Base-by-base conservation (phyloP, 2,329 filamentous ascomycete species). In the Colletotrichum melonis region DNA sequence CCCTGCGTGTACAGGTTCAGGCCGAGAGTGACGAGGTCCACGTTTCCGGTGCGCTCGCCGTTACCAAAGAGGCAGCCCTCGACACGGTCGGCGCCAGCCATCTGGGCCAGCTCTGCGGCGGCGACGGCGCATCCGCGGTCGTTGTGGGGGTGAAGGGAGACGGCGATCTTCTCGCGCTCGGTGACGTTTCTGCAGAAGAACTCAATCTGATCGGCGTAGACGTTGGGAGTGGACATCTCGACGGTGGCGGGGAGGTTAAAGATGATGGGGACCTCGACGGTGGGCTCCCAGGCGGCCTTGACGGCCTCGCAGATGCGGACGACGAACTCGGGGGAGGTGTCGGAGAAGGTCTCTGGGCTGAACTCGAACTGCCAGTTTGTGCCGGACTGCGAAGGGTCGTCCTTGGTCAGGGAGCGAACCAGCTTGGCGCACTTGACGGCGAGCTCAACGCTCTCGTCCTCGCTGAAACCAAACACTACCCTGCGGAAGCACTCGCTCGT, bases 211-310 rank as follows among this genome's bases (percentile, higher is more conserved):
- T 99, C 97, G 63, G 97, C 97, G 81, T 97, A 99, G 60, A 98
- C 90, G 81, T 99, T 99, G 42, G 95, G 95, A 1, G 97, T 98
- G 0, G 94, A 86, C 92, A 98, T 92, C 85, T 99, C 97, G 46
- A 98, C 96, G 0, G 97, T 99, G 1, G 97, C 96, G 0, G 97
- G 96, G 64, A 99, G 88, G 86, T 98, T 98, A 88, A 99, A 97
- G 81, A 99, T 97, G 82, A 99, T 94, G 60, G 93, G 94, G 0
- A 90, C 91, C 56, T 59, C 67, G 0, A 12, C 38, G 19, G 57
- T 62, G 1, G 97, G 96, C 75, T 88, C 95, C 97, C 97, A 99
- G 1, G 95, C 97, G 6, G 88, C 92, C 88, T 98, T 98, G 79
- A 98, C 96, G 42, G 96, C 96, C 81, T 97, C 92, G 82, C 97